Base-by-base conservation (phyloP, 2,329 filamentous ascomycete genomes). In the Monilinia aucupariae region DNA sequence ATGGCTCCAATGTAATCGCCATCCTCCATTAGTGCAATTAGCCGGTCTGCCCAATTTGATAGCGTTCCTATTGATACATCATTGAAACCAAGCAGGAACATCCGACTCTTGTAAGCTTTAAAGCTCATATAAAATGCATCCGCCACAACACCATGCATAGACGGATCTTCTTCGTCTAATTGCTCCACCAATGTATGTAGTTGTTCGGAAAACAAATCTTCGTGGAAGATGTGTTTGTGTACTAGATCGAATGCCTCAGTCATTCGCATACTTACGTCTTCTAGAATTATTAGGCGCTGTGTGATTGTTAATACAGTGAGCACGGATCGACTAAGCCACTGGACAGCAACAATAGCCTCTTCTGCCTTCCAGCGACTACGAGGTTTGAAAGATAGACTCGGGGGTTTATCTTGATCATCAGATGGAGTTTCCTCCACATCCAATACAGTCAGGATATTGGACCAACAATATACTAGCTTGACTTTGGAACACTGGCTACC, bases 81-180 rank as follows among this genome's bases (percentile, higher is more conserved):
- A 72, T 93, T 94, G 77, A 93, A 92, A n/a, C 94, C 92, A 10
- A 99, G 81, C 4, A 97, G 78, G 72, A 99, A 99, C 43, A 97
- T 80, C 37, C 93, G 85, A 6, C 94, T 92, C 75, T 97, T 99
- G 77, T 97, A 99, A 4, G 91, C 84, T 71, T 90, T 91, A 76
- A 97, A 93, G 75, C 93, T 97, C 91, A 97, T 97, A 73, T 93
- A 93, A 70, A 97, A 99, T 0, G 92, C 94, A 79, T 99, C 94
- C 9, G 93, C 93, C 54, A 97, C 91, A 10, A 97, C 92, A 2
- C 93, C 93, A 76, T 97, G 94, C 86, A 97, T 89, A 0, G 91
- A 90, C 0, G 85, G 81, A 70, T 97, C 92, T 64, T 92, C 86
- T 68, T 96, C 92, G 67, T 97, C 89, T 22, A 94, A 80, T 65